Evolutionary conservation across 1,284 basidiomycete species (phyloP).

Genomic region (Neolentinus lepideus): DNA sequence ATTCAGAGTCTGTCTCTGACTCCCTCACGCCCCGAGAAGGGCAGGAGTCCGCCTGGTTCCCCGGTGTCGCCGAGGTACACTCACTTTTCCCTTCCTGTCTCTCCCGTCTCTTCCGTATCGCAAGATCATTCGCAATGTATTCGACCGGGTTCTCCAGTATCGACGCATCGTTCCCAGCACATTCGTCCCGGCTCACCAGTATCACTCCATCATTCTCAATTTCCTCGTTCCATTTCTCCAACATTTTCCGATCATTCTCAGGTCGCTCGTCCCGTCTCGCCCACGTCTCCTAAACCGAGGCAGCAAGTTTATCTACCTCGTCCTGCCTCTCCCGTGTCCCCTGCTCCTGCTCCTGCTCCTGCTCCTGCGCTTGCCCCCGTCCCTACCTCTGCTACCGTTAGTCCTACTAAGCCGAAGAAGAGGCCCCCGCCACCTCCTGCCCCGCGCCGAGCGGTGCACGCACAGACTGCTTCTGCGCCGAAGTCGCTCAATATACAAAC

Average conservation of each 20-base stretch:
- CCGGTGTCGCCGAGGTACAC: neutral
- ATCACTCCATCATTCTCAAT: neutral
- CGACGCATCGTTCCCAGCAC: neutral
- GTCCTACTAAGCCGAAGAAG: neutral
- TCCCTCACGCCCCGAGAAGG: neutral
- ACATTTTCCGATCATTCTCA: too few relatives aligned
- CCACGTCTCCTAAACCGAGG: too few relatives aligned
- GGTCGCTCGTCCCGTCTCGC: too few relatives aligned
- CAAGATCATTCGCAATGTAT: neutral
- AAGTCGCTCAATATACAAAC: neutral
- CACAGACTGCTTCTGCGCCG: neutral
- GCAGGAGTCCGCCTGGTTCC: neutral
- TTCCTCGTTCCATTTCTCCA: neutral
- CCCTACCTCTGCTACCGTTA: neutral
- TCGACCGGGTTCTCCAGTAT: neutral
- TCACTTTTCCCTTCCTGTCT: too few relatives aligned
- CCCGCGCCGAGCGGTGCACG: neutral
- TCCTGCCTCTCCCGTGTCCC: too few relatives aligned
- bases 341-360: too few relatives aligned
- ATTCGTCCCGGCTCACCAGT: neutral
- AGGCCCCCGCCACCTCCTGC: neutral
- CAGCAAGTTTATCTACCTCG: too few relatives aligned
- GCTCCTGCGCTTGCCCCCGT: too few relatives aligned
- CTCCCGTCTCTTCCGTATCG: neutral
- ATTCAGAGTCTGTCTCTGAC: neutral